These are phyloP conservation scores for Lasiodiplodia sp. DNA, from an alignment of 2,329 filamentous ascomycete species.

Conservation along the genomic window DNA sequence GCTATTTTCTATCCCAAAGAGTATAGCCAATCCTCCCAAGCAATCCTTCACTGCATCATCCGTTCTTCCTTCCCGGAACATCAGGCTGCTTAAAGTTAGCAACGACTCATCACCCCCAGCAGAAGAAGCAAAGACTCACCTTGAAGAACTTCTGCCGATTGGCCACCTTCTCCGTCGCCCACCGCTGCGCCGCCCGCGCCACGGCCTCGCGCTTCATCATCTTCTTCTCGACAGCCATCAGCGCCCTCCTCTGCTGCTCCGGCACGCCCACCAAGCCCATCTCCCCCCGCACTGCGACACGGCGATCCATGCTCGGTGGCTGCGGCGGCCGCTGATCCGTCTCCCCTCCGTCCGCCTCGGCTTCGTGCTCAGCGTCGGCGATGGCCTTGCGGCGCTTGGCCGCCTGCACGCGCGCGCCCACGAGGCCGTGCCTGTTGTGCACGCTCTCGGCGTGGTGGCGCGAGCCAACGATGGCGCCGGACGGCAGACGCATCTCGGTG, in stretches of 20 bases:
- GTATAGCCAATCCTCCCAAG: background rate
- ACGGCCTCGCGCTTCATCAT: conserved; percentile 34
- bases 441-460: conserved; percentile 31
- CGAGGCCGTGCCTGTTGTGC: conserved; percentile 30
- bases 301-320: conserved; percentile 31
- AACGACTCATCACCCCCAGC: no score
- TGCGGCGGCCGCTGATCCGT: no score
- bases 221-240: conserved; percentile 35
- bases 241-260: conserved; percentile 32
- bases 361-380: background rate
- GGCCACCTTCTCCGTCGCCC: conserved; percentile 32
- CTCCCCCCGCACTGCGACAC: conserved; percentile 35
- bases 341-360: no score
- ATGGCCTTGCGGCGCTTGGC: conserved; percentile 14
- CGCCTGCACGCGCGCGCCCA: conserved; percentile 22
- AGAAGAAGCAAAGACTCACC: conserved; percentile 1
- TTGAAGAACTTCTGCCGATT: conserved; percentile 34
- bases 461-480: conserved; percentile 33
- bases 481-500: conserved; percentile 36
- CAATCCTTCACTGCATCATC: background rate
- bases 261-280: conserved; percentile 35
- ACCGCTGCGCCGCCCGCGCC: conserved; percentile 31
- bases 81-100: background rate
- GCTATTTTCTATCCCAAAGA: no score
- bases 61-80: background rate